Conservation (phyloP, 2,329 filamentous ascomycete species). For the Dichotomopilus funicola region DNA sequence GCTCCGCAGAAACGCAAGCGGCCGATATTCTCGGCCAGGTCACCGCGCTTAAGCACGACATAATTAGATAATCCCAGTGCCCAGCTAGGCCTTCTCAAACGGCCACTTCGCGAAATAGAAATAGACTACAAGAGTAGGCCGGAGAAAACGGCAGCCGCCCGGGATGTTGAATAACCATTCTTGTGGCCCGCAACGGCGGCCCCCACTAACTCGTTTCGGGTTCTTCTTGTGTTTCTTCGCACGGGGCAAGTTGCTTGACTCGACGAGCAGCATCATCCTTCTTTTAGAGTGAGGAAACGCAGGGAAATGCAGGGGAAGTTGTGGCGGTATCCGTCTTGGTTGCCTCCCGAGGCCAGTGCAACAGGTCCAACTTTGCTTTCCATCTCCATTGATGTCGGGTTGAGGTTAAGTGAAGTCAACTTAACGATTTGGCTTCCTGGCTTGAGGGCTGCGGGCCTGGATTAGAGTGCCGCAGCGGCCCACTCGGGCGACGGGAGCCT, state of each 20-base stretch:
- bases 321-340: neutral
- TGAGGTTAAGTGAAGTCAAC: neutral
- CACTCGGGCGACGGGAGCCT: neutral
- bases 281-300: neutral
- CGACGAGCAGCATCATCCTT: conserved; percentile 1
- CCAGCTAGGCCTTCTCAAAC: neutral
- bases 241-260: conserved; percentile 3
- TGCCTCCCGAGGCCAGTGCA: neutral
- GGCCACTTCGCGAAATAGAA: neutral
- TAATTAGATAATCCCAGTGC: too few relatives aligned
- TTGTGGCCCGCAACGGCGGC: neutral
- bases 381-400: neutral
- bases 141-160: conserved; percentile 10
- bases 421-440: neutral
- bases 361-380: too few relatives aligned
- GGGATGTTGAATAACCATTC: conserved; percentile 10
- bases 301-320: neutral
- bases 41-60: conserved; percentile 14
- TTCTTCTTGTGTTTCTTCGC: neutral
- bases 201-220: conserved; percentile 7
- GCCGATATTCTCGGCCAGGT: conserved; percentile 5
- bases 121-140: neutral
- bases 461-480: neutral
- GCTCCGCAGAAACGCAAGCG: conserved; percentile 4
- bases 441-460: neutral